Conservation (phyloP, 2,329 filamentous ascomycete genomes). For the Apiospora malaysiana region DNA sequence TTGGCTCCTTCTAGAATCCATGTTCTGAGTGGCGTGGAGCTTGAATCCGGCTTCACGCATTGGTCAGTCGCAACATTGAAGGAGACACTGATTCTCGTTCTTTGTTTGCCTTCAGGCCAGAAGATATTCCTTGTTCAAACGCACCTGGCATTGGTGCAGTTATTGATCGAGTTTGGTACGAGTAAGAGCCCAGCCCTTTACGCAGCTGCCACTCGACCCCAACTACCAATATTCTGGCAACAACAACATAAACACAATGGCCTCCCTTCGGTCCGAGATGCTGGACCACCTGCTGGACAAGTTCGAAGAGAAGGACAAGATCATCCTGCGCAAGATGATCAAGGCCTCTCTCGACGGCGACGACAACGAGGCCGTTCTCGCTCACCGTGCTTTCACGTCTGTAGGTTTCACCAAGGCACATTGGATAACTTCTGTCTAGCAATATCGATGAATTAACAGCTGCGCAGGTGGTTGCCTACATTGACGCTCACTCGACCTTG, state of each 20-base stretch:
- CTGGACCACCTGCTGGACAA: conserved; percentile 3
- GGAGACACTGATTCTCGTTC: too few relatives aligned
- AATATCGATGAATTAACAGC: background rate
- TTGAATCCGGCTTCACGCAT: too few relatives aligned
- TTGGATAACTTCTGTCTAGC: too few relatives aligned
- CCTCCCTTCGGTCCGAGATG: conserved; percentile 2
- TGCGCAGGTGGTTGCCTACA: background rate
- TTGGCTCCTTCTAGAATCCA: too few relatives aligned
- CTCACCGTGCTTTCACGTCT: background rate
- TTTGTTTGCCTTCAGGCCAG: too few relatives aligned
- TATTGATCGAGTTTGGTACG: too few relatives aligned
- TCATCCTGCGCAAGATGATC: conserved; percentile 13
- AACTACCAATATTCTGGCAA: background rate
- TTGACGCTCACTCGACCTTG: background rate
- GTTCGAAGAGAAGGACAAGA: conserved; percentile 6
- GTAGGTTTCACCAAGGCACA: background rate
- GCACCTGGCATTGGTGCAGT: too few relatives aligned
- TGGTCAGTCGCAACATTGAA: too few relatives aligned
- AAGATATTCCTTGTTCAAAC: too few relatives aligned
- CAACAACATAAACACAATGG: background rate
- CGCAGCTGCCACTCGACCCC: too few relatives aligned
- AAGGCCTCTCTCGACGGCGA: background rate
- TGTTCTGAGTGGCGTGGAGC: too few relatives aligned
- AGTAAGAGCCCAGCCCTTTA: too few relatives aligned
- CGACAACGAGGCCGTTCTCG: background rate